A percentile compares a stretch with the other conserved stretches of the same genome.
Evolutionary conservation across 2,329 filamentous ascomycete species (phyloP).

Genomic region (Cladosporium sp.): DNA sequence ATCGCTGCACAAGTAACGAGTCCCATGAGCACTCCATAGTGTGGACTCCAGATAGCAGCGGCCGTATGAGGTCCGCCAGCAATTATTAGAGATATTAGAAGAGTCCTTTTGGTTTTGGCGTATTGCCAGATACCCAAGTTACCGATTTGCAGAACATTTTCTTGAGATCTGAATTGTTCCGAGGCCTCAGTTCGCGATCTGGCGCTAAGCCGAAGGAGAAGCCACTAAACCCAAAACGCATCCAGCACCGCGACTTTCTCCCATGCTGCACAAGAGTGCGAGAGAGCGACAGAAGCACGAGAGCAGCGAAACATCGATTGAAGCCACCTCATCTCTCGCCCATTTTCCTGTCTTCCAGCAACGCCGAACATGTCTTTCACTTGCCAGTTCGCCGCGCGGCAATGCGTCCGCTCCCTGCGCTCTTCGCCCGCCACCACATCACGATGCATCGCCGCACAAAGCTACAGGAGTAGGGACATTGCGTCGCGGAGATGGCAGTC

Average conservation of each 20-base stretch:
- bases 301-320: constrained; percentile 4
- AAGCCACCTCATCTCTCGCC: constrained; percentile 6
- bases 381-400: constrained; percentile 40
- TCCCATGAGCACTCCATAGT: constrained; percentile 31
- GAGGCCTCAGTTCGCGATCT: constrained; percentile 1
- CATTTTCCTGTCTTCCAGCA: neutral
- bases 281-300: neutral
- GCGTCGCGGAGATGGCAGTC: constrained; percentile 76
- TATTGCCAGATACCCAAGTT: constrained; percentile 1
- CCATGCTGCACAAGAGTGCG: neutral
- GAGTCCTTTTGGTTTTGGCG: constrained; percentile 3
- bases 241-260: constrained; percentile 11
- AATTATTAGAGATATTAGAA: constrained; percentile 4
- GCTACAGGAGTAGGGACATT: constrained; percentile 9
- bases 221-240: constrained; percentile 3
- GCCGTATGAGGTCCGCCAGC: neutral
- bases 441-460: constrained; percentile 24
- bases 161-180: constrained; percentile 13
- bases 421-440: constrained; percentile 20
- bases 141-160: constrained; percentile 4
- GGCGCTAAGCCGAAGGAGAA: constrained; percentile 4
- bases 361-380: constrained; percentile 40
- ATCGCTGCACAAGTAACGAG: constrained; percentile 22
- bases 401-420: constrained; percentile 37
- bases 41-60: neutral